Conservation (phyloP, 1,284 basidiomycete genomes). For the Ceraceosorus guamensis region DNA sequence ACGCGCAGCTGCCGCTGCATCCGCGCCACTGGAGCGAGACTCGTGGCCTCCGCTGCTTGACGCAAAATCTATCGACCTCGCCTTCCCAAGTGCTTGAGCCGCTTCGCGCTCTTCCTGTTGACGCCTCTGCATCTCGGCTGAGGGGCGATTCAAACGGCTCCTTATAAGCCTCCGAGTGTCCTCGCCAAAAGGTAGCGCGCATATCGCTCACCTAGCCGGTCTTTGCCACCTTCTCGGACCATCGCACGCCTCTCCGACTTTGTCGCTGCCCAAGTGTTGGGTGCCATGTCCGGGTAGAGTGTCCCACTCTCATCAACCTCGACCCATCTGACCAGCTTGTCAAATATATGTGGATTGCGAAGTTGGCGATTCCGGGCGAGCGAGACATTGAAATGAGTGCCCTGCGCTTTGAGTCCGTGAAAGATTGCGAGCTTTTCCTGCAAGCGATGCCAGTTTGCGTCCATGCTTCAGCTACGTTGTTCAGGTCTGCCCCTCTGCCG, state of each 20-base stretch:
- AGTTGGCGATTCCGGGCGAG: conserved; percentile 82
- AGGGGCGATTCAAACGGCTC: not conserved
- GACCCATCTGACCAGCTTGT: conserved; percentile 83
- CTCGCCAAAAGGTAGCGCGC: not conserved
- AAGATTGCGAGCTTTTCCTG: conserved; percentile 58
- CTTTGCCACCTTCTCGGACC: not conserved
- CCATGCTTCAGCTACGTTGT: not conserved
- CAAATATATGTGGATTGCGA: conserved; percentile 86
- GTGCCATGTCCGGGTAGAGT: not conserved
- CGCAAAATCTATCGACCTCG: not conserved
- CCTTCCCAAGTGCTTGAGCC: not conserved
- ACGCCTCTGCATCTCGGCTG: not conserved
- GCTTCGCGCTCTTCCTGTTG: not conserved
- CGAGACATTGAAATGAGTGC: conserved; percentile 84
- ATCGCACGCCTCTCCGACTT: not conserved
- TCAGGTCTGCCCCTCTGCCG: not conserved
- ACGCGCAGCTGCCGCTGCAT: not conserved
- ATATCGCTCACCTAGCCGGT: not conserved
- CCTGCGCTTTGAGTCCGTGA: conserved; percentile 63
- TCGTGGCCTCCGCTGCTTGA: not conserved
- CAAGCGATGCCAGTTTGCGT: not conserved
- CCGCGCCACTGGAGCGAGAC: not conserved
- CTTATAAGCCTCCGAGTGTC: not conserved
- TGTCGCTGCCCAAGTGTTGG: not conserved
- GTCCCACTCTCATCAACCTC: conserved; percentile 66